A percentile compares a stretch with the other conserved stretches of the same genome.
Evolutionary conservation across 1,139 yeast species (phyloP).

Genomic region (Candida smagusa): DNA sequence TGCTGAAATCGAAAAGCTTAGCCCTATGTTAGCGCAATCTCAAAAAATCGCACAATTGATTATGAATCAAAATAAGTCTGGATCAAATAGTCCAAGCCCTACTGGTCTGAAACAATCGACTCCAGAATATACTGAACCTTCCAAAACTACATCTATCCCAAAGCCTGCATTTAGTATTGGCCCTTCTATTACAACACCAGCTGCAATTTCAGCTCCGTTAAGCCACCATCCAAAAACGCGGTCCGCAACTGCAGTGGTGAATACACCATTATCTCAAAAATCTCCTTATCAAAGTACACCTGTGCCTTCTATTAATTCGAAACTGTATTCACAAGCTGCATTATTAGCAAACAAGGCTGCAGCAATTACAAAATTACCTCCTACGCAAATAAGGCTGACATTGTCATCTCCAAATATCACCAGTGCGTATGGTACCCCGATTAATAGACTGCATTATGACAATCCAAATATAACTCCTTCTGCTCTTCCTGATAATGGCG

Average conservation of each 20-base stretch:
- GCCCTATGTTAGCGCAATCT: conserved; percentile 32
- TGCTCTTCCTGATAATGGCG: conserved; percentile 51
- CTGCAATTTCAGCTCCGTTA: neutral
- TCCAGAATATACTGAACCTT: conserved; percentile 2
- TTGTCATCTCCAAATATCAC: conserved; percentile 4
- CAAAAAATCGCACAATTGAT: conserved; percentile 39
- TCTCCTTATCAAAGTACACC: neutral
- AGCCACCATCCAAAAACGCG: too few relatives aligned
- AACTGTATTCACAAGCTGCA: conserved; percentile 1
- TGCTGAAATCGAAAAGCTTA: conserved; percentile 33
- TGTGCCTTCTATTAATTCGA: neutral
- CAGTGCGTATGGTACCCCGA: conserved; percentile 4
- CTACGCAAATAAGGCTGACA: conserved; percentile 4
- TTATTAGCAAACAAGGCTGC: conserved; percentile 6
- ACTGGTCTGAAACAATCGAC: conserved; percentile 4
- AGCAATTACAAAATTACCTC: conserved; percentile 5
- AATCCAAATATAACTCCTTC: conserved; percentile 28
- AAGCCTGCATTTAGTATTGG: conserved; percentile 7
- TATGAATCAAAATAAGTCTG: conserved; percentile 25
- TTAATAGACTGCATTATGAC: conserved; percentile 8
- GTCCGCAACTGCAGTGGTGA: too few relatives aligned
- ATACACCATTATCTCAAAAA: too few relatives aligned
- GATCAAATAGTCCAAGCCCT: conserved; percentile 6
- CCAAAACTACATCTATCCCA: conserved; percentile 4
- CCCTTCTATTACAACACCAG: neutral